Evolutionary conservation across 2,329 filamentous ascomycete species (phyloP), one percentile per base, ranked within the genome.

Genomic region (Blumeriella jaapii): DNA sequence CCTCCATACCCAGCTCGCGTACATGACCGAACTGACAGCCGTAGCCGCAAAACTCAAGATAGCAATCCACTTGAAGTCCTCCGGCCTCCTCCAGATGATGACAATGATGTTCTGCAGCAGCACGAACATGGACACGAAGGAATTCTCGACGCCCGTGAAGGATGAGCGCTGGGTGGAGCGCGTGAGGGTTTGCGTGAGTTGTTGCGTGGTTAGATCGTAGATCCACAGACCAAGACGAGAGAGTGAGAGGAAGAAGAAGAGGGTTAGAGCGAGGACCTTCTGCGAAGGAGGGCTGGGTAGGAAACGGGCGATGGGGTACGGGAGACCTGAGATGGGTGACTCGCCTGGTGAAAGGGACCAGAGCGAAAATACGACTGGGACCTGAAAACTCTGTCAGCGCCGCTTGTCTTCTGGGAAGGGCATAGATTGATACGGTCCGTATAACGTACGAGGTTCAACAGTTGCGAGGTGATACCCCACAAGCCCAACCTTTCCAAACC

Each of bases 201-300:
- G 60, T 41, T 62, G 60, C 6, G 60, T 62, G 3, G 59, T 61
- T 6, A 64, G 55, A 44, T 64, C 61, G 47, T 56, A 64, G 26
- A 61, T 55, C 61, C 61, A 63, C 17, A 62, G 58, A 9, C 61
- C 61, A 24, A 64, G 56, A 12, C 61, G 59, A 12, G 61, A 64
- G 28, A 60, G 45, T 0, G 61, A 59, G 19, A 64, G 55, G 40
- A 61, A 60, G 5, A 55, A 45, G 43, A 64, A 61, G 22, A 64
- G 45, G 1, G 56, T 40, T 7, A 61, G 32, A 28, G 55, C 57
- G 48, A 54, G 32, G 38, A 47, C 4, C 47, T 39, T 36, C 24
- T 44, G 27, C 41, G 54, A 16, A 38, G 38, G n/a, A n/a, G n/a
- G 10, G 23, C 40, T 29, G 11, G 31, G 29, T 20, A 44, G 29